Evolutionary conservation across 495 filamentous ascomycete species (phyloP), one percentile per base, ranked within the genome.

Genomic region (Massariosphaeria phaeospora): DNA sequence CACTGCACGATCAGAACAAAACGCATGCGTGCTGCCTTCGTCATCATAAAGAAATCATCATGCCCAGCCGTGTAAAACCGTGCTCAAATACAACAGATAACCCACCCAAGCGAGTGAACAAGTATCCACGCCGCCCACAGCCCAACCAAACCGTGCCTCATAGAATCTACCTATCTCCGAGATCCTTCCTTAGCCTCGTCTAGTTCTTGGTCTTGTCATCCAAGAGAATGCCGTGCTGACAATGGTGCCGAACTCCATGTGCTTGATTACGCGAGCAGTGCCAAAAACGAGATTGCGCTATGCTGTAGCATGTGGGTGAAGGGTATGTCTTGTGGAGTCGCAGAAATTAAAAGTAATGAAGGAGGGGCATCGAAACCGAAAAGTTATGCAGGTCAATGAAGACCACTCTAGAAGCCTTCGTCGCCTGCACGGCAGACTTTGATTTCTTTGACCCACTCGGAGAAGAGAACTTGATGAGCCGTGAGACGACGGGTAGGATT

Each of bases 401-500:
- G n/a, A n/a, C n/a, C n/a, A n/a, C n/a, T 36, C 53, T 64, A 85
- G 60, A 81, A 82, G 11, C 94, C 93, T 75, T 97, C 90, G 68
- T 96, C 86, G 61, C 91, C 93, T 52, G 91, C 89, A 71, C 89
- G 91, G 76, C 93, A 98, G 36, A 96, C 75, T 72, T 88, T 89
- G 67, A 98, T 97, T 69, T 96, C 91, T 51, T 91, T 84, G 44
- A 91, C 89, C 93, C 94, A 98, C 73, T 98, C 94, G 18, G 93
- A 96, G 67, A 95, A 95, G 59, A 98, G 80, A 36, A 97, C 89
- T 72, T 97, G 93, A 7, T 89, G 89, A 52, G 93, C 90, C 36
- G 90, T 96, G 70, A 97, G 93, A 64, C 93, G 88, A 57, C 93
- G 85, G 36, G 78, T 78, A 23, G 86, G 83, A 67, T 97, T 96